A percentile compares a stretch with the other conserved stretches of the same genome.
phyloP scores from a whole-genome alignment of 148 eudicot genomes.

The Cornus controversa region DNA sequence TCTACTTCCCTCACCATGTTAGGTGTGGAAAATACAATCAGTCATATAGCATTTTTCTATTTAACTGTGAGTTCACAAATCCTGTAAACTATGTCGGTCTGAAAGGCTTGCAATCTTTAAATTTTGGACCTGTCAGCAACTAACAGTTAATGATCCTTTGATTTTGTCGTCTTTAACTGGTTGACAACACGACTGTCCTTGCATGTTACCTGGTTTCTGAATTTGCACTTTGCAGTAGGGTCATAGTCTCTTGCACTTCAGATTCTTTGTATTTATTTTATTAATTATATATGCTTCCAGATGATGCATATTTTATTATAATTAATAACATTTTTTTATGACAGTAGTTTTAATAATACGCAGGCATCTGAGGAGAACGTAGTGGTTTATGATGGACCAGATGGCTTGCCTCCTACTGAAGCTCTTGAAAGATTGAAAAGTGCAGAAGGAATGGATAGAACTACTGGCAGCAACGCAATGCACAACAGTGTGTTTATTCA shows the following conservation, averaged over 20 bases:
- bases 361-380: constrained; percentile 49
- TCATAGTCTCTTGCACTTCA: background rate
- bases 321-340: constrained; percentile 1
- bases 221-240: background rate
- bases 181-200: background rate
- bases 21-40: background rate
- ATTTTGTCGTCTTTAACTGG: background rate
- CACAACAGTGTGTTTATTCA: constrained; percentile 15
- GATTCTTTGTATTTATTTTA: background rate
- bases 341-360: background rate
- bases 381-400: constrained; percentile 45
- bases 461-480: constrained; percentile 15
- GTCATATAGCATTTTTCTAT: background rate
- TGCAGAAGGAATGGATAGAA: constrained; percentile 18
- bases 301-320: background rate
- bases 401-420: constrained; percentile 22
- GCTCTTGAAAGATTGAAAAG: constrained; percentile 14
- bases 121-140: no score
- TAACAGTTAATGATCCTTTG: no score
- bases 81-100: background rate
- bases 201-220: background rate
- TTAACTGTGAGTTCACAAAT: background rate
- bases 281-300: no score
- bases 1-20: background rate
- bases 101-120: background rate